Evolutionary conservation across 2,329 filamentous ascomycete genomes (phyloP), one percentile per base, ranked within the genome.

Genomic region (Diaporthe aspalathi): DNA sequence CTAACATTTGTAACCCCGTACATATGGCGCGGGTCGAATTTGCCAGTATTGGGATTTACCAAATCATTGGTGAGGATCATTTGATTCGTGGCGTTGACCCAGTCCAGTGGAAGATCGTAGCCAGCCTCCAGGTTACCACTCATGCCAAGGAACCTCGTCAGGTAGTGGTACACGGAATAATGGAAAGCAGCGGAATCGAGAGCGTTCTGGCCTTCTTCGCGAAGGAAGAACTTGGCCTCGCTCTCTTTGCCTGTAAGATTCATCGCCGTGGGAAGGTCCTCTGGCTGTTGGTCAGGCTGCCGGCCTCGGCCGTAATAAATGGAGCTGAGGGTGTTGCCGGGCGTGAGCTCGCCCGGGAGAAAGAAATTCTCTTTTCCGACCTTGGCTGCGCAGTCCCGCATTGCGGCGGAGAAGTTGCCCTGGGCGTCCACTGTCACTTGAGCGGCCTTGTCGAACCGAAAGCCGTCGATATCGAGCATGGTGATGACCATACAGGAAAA

Each of bases 401-500:
- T 86, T 11, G 84, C 83, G 27, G 83, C 80, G 27, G 88, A 90
- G 77, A 88, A 91, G 62, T 88, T 84, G 5, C 84, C 89, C 70
- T 89, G 83, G 0, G 89, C 86, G 75, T 91, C 90, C 12, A 91
- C 84, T 0, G 90, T 91, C 24, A 89, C 86, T 75, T 91, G 89
- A 17, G 88, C 87, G 3, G 89, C 90, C 78, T 92, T 92, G 79
- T 92, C 90, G 78, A 90, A 90, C 68, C 90, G 87, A 76, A 89
- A 91, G 0, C 89, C 90, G 76, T 92, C 90, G 70, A 92, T 87
- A 76, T 92, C 90, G 22, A 92, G 82, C 73, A 85, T 87, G n/a
- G 82, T 79, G 71, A 92, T 90, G 32, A 88, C 83, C 79, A 91
- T 87, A 79, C 90, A 92, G 1, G 89, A 90, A 75, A 91, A 90